Evolutionary conservation across 331 rosid genomes (phyloP), one percentile per base, ranked within the genome.

Genomic region (Malus hybrid): DNA sequence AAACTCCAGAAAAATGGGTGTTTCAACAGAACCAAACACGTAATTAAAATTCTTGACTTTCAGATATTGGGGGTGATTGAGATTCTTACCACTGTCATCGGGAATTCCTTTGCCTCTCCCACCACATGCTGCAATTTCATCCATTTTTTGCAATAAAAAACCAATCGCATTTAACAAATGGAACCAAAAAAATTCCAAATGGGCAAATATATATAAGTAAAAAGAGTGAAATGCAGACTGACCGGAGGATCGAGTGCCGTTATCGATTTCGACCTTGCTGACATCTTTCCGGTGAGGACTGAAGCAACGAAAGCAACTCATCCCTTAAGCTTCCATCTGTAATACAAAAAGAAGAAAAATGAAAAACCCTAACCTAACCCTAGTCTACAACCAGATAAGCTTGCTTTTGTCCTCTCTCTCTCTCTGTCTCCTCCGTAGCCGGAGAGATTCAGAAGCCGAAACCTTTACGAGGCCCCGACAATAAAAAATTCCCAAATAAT

Each of bases 251-350:
- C 87, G 88, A 79, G 82, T 50, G 22, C 88, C 89, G 71, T 86
- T 88, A 61, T 92, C 97, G 52, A 87, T 76, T 83, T 90, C 88
- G 24, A 94, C 86, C 82, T 87, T 91, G 42, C 97, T 87, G 7
- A 82, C 90, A 77, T 81, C 98, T 73, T 88, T 88, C 48, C 91
- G 81, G 52, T 86, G 84, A 78, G 85, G 63, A 85, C 68, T 69
- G 63, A 88, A 42, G 89, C 96, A 94, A 52, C 89, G 78, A 80
- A 90, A 90, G 77, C 97, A 94, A 69, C 93, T 79, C 99, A 94
- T 94, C 73, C 70, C 80, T 66, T 61, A 69, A 33, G 29, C 24
- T 58, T 62, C 82, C 83, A 78, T 84, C 29, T 53, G 74, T 48
- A 63, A 20, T 63, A 11, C 6, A 30, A 46, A 30, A 18, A 56